Evolutionary conservation across 768 basidiomycete genomes (phyloP).

Genomic region (Auriscalpium orientale): DNA sequence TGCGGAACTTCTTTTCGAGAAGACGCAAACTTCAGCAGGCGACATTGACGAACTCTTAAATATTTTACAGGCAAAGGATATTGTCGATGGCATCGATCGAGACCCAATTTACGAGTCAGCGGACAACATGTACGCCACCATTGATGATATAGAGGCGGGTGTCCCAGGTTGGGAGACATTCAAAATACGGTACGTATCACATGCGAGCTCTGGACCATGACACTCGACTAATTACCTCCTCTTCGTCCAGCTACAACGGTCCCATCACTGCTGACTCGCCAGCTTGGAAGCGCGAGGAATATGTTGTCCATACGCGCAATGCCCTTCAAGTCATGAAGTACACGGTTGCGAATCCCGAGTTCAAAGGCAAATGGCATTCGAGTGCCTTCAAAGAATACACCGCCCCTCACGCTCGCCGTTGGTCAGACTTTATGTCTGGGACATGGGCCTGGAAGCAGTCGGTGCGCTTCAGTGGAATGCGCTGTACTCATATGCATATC

Average conservation of each 20-base stretch:
- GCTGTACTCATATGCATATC: neutral
- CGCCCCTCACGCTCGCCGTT: neutral
- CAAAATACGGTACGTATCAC: too few relatives aligned
- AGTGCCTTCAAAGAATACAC: neutral
- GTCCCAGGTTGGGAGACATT: neutral
- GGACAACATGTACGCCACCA: neutral
- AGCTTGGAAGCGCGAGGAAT: too few relatives aligned
- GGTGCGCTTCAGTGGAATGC: too few relatives aligned
- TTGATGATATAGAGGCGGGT: neutral
- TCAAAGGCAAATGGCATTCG: neutral
- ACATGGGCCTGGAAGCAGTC: constrained; percentile 35
- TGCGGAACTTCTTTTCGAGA: neutral
- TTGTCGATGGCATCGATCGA: neutral
- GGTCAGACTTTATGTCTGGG: constrained; percentile 32
- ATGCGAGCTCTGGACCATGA: too few relatives aligned
- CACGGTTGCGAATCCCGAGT: neutral
- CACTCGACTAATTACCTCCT: too few relatives aligned
- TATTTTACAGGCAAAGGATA: neutral
- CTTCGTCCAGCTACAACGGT: neutral
- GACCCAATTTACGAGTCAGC: neutral
- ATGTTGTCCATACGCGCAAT: neutral
- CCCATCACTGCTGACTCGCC: neutral
- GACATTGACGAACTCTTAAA: neutral
- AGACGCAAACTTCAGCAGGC: neutral
- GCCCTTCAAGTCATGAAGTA: neutral